Conservation (phyloP, 768 basidiomycete genomes). For the Coprinellus aureogranulatus region DNA sequence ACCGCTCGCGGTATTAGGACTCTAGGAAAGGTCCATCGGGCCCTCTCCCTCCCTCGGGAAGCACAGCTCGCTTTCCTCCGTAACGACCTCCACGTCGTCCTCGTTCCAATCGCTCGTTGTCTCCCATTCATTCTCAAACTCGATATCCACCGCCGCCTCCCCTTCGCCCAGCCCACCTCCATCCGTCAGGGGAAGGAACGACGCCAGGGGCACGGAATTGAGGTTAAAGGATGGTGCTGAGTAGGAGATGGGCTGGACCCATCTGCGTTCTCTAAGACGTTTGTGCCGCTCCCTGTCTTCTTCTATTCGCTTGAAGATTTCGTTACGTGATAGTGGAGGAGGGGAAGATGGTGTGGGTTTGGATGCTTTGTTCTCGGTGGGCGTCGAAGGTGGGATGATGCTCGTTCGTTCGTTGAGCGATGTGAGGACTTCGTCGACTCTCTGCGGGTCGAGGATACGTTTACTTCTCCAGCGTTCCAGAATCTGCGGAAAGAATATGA, state of each 20-base stretch:
- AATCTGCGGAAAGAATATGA: conserved; percentile 50
- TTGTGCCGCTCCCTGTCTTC: conserved; percentile 93
- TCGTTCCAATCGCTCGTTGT: conserved; percentile 90
- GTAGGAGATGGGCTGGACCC: conserved; percentile 79
- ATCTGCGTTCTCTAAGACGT: conserved; percentile 83
- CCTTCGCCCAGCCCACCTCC: conserved; percentile 50
- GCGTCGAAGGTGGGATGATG: not conserved
- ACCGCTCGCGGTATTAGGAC: not conserved
- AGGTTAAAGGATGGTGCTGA: conserved; percentile 29
- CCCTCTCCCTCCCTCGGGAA: conserved; percentile 52
- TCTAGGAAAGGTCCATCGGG: conserved; percentile 41
- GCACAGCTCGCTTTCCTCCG: conserved; percentile 70
- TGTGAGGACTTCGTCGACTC: conserved; percentile 67
- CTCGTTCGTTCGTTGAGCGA: conserved; percentile 46
- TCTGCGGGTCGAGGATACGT: conserved; percentile 76
- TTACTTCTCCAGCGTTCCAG: conserved; percentile 90
- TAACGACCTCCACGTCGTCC: conserved; percentile 75
- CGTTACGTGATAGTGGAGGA: conserved; percentile 51
- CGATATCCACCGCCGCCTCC: conserved; percentile 69
- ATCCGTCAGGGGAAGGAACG: conserved; percentile 58
- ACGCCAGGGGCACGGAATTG: conserved; percentile 40
- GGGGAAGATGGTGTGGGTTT: conserved; percentile 17
- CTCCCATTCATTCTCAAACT: conserved; percentile 90
- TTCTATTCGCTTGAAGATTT: conserved; percentile 83
- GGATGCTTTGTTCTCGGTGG: conserved; percentile 19